Evolutionary conservation across 306 rosid genomes (phyloP), one percentile per base, ranked within the genome.

Genomic region (Abrus precatorius): DNA sequence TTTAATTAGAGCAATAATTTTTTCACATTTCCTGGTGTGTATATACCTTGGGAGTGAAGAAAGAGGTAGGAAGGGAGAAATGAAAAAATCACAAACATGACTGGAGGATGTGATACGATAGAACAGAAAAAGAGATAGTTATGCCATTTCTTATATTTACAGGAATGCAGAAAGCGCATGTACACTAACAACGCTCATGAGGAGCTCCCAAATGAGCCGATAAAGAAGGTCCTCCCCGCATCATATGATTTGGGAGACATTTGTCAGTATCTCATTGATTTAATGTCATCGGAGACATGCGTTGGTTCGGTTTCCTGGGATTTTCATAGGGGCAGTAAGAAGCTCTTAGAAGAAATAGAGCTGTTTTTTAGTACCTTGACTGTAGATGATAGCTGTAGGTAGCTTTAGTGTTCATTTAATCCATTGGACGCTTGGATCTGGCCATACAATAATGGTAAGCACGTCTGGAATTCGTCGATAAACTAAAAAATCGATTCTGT

Each of bases 261-360:
- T 74, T 86, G 88, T 72, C 82, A 81, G 75, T 86, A 84, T 83
- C 94, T 95, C 77, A 79, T 89, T 74, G 84, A 62, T 83, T 86
- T 91, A 88, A 88, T 95, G 90, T 68, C 89, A 81, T 90, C 97
- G 14, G 86, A 81, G 47, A 80, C 90, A 50, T 66, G 38, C 85
- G 27, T 56, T 78, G 87, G 80, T 29, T 59, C 13, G 68, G 80
- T 70, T 80, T 85, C 86, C 8, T 47, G 69, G 63, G 89, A 88
- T 60, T 83, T 70, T 56, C 83, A 80, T 55, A 40, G 5, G 74
- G 78, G 84, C 53, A 59, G 81, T 72, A 80, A 61, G 67, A 84
- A 77, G 57, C 80, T 91, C 75, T 80, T 86, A 10, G 89, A 86
- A 82, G 97, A 93, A 88, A 91, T 90, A 55, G 96, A 93, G 81